These are phyloP conservation scores for Phytophthora chlamydospora DNA, from an alignment of 352 stramenopile genomes.

Conservation along the genomic window DNA sequence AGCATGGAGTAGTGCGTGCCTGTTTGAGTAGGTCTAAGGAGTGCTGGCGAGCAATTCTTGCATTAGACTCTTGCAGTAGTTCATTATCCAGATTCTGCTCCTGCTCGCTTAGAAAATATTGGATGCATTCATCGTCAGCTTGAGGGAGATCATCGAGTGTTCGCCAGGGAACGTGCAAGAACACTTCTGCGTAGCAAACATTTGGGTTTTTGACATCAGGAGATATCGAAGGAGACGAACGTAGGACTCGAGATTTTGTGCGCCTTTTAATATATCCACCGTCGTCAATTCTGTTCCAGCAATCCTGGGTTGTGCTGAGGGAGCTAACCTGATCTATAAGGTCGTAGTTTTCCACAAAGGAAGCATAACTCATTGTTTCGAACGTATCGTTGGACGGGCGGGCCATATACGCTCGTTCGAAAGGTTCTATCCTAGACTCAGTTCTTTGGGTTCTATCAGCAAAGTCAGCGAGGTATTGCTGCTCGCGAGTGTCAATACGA, in stretches of 20 bases:
- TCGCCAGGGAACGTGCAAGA: constrained; percentile 7
- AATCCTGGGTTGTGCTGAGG: too few relatives aligned
- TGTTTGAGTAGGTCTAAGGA: too few relatives aligned
- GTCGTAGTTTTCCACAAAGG: background rate
- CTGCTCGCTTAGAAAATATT: background rate
- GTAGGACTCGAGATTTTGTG: constrained; percentile 1
- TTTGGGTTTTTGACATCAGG: constrained; percentile 2
- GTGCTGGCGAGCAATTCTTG: too few relatives aligned
- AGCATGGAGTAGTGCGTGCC: too few relatives aligned
- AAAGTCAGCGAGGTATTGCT: background rate
- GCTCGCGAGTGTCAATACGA: background rate
- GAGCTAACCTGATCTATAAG: too few relatives aligned
- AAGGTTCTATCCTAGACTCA: background rate
- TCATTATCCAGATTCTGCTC: background rate
- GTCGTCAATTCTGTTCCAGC: constrained; percentile 1
- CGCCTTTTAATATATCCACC: constrained; percentile 1
- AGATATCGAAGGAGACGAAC: constrained; percentile 3
- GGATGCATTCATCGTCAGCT: constrained; percentile 7
- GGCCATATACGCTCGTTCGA: constrained; percentile 4
- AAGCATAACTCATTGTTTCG: background rate
- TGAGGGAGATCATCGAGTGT: constrained; percentile 1
- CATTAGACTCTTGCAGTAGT: constrained; percentile 3
- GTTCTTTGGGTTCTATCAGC: background rate
- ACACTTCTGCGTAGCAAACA: constrained; percentile 12
- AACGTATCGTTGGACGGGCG: background rate